Conservation (phyloP, 2,329 filamentous ascomycete species). For the Pseudocercospora ulei region DNA sequence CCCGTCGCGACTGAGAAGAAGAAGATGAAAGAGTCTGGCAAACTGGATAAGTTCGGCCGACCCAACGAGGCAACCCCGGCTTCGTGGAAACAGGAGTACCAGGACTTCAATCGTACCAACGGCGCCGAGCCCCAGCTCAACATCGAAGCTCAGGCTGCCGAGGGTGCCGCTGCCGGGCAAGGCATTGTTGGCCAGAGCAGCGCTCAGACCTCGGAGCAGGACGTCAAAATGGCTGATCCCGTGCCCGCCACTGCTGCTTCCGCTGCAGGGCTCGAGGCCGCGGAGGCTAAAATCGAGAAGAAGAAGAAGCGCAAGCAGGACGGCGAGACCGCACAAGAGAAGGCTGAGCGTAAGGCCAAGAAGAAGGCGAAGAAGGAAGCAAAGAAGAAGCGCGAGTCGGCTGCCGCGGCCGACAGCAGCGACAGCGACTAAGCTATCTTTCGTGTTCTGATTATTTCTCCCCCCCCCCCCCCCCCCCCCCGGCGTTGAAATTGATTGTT, state of each 20-base stretch:
- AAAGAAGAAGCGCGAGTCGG: slow-evolving; percentile 47
- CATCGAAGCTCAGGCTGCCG: slow-evolving; percentile 21
- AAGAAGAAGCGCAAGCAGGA: slow-evolving; percentile 43
- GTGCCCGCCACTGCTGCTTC: slow-evolving; percentile 27
- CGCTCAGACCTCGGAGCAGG: slow-evolving; percentile 33
- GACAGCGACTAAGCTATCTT: slow-evolving; percentile 21
- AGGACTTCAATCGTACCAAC: slow-evolving; percentile 61
- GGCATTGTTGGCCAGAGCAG: slow-evolving; percentile 30
- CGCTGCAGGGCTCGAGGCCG: slow-evolving; percentile 27
- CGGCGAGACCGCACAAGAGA: slow-evolving; percentile 41
- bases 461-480: no score
- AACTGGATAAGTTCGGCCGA: slow-evolving; percentile 94
- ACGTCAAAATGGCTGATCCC: slow-evolving; percentile 34
- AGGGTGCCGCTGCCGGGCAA: slow-evolving; percentile 15
- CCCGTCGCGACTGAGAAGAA: slow-evolving; percentile 95
- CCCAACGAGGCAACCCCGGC: slow-evolving; percentile 86
- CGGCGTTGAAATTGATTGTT: no score
- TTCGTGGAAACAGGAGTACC: slow-evolving; percentile 87
- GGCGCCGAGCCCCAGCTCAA: slow-evolving; percentile 24
- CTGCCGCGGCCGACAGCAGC: slow-evolving; percentile 27
- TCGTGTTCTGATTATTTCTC: background rate
- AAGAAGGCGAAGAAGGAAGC: slow-evolving; percentile 79
- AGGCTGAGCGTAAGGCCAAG: slow-evolving; percentile 49
- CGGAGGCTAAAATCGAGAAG: slow-evolving; percentile 29
- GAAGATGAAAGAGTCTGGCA: slow-evolving; percentile 97